Evolutionary conservation across 2,329 filamentous ascomycete species (phyloP), one percentile per base, ranked within the genome.

Genomic region (Didymella sp.): DNA sequence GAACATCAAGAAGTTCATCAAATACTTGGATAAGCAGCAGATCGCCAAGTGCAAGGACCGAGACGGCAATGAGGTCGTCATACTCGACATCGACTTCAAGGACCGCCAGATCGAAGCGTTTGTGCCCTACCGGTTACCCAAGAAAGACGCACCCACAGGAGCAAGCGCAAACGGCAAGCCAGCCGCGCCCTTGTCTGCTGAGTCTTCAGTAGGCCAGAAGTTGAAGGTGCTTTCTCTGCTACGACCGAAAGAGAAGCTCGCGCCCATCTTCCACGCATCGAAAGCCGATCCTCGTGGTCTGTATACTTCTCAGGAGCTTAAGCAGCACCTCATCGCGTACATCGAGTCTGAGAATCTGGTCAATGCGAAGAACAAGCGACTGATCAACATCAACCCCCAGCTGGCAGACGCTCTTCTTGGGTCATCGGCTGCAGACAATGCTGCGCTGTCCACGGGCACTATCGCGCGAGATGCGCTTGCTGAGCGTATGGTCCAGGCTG

Each of bases 1-100:
- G 75, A 89, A 85, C 59, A 82, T 87, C 58, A 87, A 86, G 68
- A 89, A 88, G 63, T 89, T 89, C 70, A 83, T 89, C 74, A 89
- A 89, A 65, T 79, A 84, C 50, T 78, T 90, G 9, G 87, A 89
- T 71, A 89, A 89, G 72, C 77, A 84, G 44, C 72, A 79, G 17
- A 76, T 89, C n/a, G 73, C 88, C 63, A 88, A 87, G 66, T 82
- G 81, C 42, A 89, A 89, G 69, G 87, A 89, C 46, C 81, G 85
- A 31, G 85, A 83, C 59, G 85, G 85, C 4, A 83, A 86, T 31
- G 87, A 89, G 68, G 85, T 84, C 0, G 81, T 87, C 11, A 84
- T 90, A 46, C 61, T 85, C 15, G 87, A 89, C 63, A 82, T 89
- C 44, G 86, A 89, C 69, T 89, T 89, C 71, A 76, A 82, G 17